Evolutionary conservation across 345 rosid genomes (phyloP), one percentile per base, ranked within the genome.

Genomic region (Fremontodendron californicum): DNA sequence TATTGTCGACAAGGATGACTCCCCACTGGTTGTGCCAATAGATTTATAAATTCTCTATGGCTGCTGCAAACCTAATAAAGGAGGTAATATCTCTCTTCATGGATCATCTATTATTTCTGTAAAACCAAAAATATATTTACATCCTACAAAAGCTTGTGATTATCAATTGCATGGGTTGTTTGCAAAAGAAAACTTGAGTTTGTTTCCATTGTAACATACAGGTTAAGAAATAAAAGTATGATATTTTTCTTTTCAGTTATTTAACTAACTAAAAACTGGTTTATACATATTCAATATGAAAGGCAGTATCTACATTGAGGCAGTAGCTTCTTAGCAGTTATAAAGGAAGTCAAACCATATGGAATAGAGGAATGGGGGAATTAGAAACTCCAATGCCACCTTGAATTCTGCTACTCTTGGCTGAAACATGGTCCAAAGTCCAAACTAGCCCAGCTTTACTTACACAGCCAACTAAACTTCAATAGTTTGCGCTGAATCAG

Each of bases 1-100:
- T 73, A 84, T 81, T 31, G 90, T 93, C 63, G 92, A 90, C 4
- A 82, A 90, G 82, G 96, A 91, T 43, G 88, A 80, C 37, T 75
- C 87, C 23, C 91, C 98, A 0, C 12, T 88, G 75, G 87, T 86
- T 42, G 79, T 95, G 27, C 52, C 83, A 68, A 80, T 92, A 1
- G 87, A 92, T 77, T 35, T 93, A 39, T 88, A 66, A 82, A 40
- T 63, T 72, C 21, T 19, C 42, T 1, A 12, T 64, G 55, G 33
- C 46, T 67, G 54, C 65, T 69, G 12, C 15, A 39, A 63, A n/a
- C 43, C 67, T 58, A 63, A 33, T 58, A 74, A 57, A 61, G 64
- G 73, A 52, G 37, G 40, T 46, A 16, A 25, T 19, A 0, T 51
- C 25, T 2, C 15, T 21, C 63, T 42, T 72, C 21, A 9, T 31